Conservation (phyloP, 768 basidiomycete species). For the Serendipita vermifera region DNA sequence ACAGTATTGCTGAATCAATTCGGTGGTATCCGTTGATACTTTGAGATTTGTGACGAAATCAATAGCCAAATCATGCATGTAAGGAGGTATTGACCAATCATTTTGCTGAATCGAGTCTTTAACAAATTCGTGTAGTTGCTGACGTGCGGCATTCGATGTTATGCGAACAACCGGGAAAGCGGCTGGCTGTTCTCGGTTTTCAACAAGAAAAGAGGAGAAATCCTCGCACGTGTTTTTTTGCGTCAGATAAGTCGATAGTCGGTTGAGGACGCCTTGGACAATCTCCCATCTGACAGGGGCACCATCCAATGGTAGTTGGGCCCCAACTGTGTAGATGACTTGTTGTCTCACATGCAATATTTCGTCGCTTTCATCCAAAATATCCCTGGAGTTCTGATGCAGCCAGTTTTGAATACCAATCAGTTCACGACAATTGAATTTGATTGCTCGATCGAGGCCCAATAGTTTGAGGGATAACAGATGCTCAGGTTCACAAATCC, state of each 20-base stretch:
- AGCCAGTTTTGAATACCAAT: slow-evolving; percentile 17
- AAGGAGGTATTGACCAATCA: slow-evolving; percentile 15
- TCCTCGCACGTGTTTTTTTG: not conserved
- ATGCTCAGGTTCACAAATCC: slow-evolving; percentile 42
- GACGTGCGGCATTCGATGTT: not conserved
- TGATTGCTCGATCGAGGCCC: slow-evolving; percentile 28
- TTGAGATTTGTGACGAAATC: slow-evolving; percentile 24
- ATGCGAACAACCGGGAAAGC: slow-evolving; percentile 10
- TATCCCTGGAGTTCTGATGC: slow-evolving; percentile 7
- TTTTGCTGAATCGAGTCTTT: slow-evolving; percentile 16
- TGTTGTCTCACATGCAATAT: slow-evolving; percentile 37
- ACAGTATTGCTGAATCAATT: slow-evolving; percentile 13
- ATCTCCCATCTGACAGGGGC: slow-evolving; percentile 34
- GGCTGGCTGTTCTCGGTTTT: not conserved
- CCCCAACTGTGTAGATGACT: slow-evolving; percentile 34
- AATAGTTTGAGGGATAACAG: slow-evolving; percentile 39
- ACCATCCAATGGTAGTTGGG: slow-evolving; percentile 28
- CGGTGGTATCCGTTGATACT: not conserved
- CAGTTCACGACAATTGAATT: not conserved
- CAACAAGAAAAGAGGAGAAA: not conserved
- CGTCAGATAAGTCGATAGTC: slow-evolving; percentile 17
- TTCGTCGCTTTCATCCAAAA: slow-evolving; percentile 19
- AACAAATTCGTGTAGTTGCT: slow-evolving; percentile 17
- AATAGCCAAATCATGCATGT: slow-evolving; percentile 16
- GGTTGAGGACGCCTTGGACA: slow-evolving; percentile 28